Conservation (phyloP, 768 basidiomycete genomes). For the Leccinum obscurum region DNA sequence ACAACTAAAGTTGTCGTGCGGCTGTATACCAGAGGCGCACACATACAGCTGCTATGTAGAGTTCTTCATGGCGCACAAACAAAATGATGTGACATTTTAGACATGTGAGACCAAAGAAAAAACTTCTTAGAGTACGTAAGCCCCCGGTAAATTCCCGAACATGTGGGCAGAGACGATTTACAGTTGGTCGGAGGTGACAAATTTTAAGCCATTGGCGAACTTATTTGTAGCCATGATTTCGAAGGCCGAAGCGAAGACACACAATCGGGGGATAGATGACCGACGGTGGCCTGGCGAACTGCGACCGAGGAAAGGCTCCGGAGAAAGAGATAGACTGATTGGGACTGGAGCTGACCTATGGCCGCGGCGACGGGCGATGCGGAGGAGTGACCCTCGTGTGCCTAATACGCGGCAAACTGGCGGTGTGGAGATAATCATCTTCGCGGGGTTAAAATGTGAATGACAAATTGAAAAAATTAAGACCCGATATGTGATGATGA, state of each 20-base stretch:
- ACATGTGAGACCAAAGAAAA: not conserved
- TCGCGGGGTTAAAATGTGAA: conserved; percentile 24
- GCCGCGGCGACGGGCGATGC: conserved; percentile 3
- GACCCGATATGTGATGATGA: conserved; percentile 13
- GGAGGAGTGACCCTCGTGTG: conserved; percentile 5
- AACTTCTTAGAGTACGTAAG: conserved; percentile 15
- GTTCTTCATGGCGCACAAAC: not conserved
- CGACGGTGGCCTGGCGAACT: conserved; percentile 6
- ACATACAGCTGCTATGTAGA: not conserved
- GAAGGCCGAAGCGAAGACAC: not conserved
- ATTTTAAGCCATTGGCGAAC: conserved; percentile 1
- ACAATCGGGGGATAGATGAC: conserved; percentile 10
- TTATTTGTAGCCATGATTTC: not conserved
- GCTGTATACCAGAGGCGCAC: not conserved
- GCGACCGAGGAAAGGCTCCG: conserved; percentile 6
- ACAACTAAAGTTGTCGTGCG: conserved; percentile 5
- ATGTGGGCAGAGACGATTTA: not conserved
- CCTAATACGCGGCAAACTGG: not conserved
- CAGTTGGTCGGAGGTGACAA: not conserved
- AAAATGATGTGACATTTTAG: not conserved
- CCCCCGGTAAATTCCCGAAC: conserved; percentile 3
- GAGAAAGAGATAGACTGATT: not conserved
- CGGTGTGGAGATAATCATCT: conserved; percentile 18
- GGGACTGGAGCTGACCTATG: not conserved
- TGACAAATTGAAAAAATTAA: conserved; percentile 16